A percentile compares a stretch with the other conserved stretches of the same genome.
Evolutionary conservation across 352 stramenopile genomes (phyloP).

Genomic region (Phytophthora foliorum): DNA sequence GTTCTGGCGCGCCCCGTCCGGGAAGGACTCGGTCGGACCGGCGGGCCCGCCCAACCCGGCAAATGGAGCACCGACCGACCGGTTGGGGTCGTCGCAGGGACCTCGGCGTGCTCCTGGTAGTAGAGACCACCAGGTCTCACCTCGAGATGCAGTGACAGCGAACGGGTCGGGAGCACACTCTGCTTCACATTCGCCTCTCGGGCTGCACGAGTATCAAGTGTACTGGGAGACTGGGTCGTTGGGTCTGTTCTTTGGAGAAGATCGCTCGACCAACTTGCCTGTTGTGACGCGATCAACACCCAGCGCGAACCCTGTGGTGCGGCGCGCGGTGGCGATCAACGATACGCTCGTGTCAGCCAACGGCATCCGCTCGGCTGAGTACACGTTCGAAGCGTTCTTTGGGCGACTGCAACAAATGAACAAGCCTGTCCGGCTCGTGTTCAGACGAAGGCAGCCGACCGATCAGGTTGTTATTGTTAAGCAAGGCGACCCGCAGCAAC

Average conservation of each 20-base stretch:
- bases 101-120: conserved; percentile 25
- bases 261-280: conserved; percentile 69
- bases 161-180: conserved; percentile 10
- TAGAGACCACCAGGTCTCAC: conserved; percentile 54
- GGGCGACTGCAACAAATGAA: conserved; percentile 84
- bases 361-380: conserved; percentile 70
- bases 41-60: conserved; percentile 7
- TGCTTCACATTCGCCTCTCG: conserved; percentile 21
- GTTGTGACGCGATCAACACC: conserved; percentile 83
- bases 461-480: conserved; percentile 47
- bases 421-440: conserved; percentile 84
- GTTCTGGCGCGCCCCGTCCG: conserved; percentile 64
- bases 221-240: conserved; percentile 85
- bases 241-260: conserved; percentile 88
- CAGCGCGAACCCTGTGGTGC: conserved; percentile 74
- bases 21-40: conserved; percentile 48
- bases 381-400: conserved; percentile 88
- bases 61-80: conserved; percentile 20
- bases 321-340: conserved; percentile 75
- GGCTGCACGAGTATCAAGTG: conserved; percentile 70
- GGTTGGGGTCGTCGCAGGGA: conserved; percentile 19
- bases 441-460: conserved; percentile 52
- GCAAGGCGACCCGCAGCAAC: conserved; percentile 41
- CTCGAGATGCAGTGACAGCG: conserved; percentile 28
- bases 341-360: conserved; percentile 88